Evolutionary conservation across 441 rosid species (phyloP).

Genomic region (Croton setiger): DNA sequence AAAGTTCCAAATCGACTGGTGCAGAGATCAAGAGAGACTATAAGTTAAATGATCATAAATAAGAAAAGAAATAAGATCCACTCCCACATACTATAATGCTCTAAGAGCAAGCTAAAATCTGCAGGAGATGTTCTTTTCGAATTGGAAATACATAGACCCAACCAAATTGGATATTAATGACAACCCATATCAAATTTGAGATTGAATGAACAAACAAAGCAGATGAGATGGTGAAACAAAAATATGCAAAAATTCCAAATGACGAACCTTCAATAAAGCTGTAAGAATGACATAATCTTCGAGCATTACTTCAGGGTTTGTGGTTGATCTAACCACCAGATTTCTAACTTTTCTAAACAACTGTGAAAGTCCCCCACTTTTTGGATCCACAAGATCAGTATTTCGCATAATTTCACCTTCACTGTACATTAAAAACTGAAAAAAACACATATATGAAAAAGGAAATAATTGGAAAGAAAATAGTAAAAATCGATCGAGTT

Average conservation of each 20-base stretch:
- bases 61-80: not conserved
- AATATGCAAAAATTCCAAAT: not conserved
- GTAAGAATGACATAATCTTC: slow-evolving; percentile 43
- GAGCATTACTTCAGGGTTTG: slow-evolving; percentile 38
- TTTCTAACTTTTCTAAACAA: slow-evolving; percentile 45
- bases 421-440: slow-evolving; percentile 65
- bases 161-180: not conserved
- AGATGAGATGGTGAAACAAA: not conserved
- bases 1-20: not conserved
- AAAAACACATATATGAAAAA: not conserved
- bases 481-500: not conserved
- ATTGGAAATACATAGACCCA: not conserved
- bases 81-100: not conserved
- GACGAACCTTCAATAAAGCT: slow-evolving; percentile 51
- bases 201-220: not conserved
- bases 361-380: slow-evolving; percentile 49
- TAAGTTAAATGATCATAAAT: not conserved
- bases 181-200: not conserved
- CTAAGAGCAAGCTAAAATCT: not conserved
- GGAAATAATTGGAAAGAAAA: not conserved
- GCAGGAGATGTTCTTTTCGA: too few species aligned
- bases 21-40: not conserved
- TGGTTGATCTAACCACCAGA: slow-evolving; percentile 39
- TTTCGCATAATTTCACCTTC: slow-evolving; percentile 64
- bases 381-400: slow-evolving; percentile 45